Percentiles rank a stretch among this genome's conserved stretches.
Evolutionary conservation across 1,284 basidiomycete species (phyloP).

Genomic region (Heliocybe sulcata): DNA sequence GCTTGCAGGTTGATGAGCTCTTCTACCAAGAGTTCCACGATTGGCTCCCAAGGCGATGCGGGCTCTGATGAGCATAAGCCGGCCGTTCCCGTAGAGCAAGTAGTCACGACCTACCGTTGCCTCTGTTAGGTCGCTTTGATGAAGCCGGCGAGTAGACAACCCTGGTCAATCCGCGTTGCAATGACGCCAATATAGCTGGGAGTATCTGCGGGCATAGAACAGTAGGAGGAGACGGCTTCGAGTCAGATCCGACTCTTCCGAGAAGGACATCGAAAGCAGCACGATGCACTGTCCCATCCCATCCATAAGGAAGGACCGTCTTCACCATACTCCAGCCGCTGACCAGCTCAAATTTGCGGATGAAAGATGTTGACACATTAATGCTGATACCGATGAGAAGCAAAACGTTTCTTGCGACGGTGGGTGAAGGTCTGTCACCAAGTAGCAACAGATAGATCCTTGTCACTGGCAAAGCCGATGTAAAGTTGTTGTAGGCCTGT

Average conservation of each 20-base stretch:
- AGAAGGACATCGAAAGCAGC: conserved; percentile 58
- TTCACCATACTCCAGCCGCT: conserved; percentile 70
- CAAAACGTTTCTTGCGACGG: conserved; percentile 53
- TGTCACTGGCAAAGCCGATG: conserved; percentile 60
- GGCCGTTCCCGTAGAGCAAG: not conserved
- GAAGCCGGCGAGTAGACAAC: conserved; percentile 9
- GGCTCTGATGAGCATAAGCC: conserved; percentile 9
- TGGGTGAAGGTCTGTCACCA: conserved; percentile 55
- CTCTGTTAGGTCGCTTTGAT: not conserved
- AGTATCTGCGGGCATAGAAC: conserved; percentile 60
- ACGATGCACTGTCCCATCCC: conserved; percentile 58
- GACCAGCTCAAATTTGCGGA: conserved; percentile 67
- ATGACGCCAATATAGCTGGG: conserved; percentile 57
- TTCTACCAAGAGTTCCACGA: conserved; percentile 57
- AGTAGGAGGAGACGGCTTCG: conserved; percentile 14
- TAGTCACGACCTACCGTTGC: not conserved
- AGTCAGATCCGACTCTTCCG: conserved; percentile 21
- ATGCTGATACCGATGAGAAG: conserved; percentile 51
- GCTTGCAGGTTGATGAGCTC: conserved; percentile 59
- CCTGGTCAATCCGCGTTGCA: conserved; percentile 35
- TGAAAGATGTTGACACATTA: conserved; percentile 48
- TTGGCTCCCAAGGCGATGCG: conserved; percentile 30
- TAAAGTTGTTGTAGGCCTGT: conserved; percentile 53
- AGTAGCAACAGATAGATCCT: conserved; percentile 71
- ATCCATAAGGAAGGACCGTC: conserved; percentile 55